These are phyloP conservation scores for Suhomyces wounanorum DNA, from an alignment of 1,139 yeast genomes.

Conservation along the genomic window DNA sequence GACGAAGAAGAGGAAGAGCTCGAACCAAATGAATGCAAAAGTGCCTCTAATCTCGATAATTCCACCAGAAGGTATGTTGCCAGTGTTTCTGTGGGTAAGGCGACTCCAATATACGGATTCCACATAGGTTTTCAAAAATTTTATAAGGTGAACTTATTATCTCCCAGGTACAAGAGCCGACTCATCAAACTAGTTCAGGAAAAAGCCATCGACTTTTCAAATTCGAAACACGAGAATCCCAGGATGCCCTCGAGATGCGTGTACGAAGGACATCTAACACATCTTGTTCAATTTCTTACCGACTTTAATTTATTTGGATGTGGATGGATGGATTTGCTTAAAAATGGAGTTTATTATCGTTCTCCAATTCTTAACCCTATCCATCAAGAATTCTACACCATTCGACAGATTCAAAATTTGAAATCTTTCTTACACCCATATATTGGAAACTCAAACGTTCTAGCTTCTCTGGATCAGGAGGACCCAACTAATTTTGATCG, in stretches of 20 bases:
- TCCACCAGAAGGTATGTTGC: slow-evolving; percentile 54
- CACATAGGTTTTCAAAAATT: slow-evolving; percentile 63
- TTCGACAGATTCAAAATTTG: slow-evolving; percentile 9
- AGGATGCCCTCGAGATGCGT: slow-evolving; percentile 14
- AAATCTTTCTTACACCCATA: slow-evolving; percentile 18
- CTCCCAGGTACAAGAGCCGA: slow-evolving; percentile 61
- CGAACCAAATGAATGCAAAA: slow-evolving; percentile 13
- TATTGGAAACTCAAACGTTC: slow-evolving; percentile 28
- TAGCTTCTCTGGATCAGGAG: slow-evolving; percentile 15
- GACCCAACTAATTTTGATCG: slow-evolving; percentile 39
- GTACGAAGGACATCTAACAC: slow-evolving; percentile 83
- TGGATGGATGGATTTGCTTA: slow-evolving; percentile 59
- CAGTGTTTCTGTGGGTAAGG: slow-evolving; percentile 65
- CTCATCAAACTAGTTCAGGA: slow-evolving; percentile 50
- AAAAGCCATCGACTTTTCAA: slow-evolving; percentile 1
- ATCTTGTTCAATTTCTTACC: slow-evolving; percentile 69
- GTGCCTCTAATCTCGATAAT: slow-evolving; percentile 13
- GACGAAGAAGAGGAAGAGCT: slow-evolving; percentile 15
- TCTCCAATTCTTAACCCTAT: slow-evolving; percentile 16
- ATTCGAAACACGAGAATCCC: slow-evolving; percentile 17
- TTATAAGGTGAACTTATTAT: slow-evolving; percentile 67
- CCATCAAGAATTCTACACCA: slow-evolving; percentile 1
- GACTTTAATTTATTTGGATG: slow-evolving; percentile 88
- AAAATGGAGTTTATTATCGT: slow-evolving; percentile 12
- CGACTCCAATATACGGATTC: slow-evolving; percentile 82